phyloP scores from a whole-genome alignment of 495 filamentous ascomycete species.

The Talaromyces stipitatus region DNA sequence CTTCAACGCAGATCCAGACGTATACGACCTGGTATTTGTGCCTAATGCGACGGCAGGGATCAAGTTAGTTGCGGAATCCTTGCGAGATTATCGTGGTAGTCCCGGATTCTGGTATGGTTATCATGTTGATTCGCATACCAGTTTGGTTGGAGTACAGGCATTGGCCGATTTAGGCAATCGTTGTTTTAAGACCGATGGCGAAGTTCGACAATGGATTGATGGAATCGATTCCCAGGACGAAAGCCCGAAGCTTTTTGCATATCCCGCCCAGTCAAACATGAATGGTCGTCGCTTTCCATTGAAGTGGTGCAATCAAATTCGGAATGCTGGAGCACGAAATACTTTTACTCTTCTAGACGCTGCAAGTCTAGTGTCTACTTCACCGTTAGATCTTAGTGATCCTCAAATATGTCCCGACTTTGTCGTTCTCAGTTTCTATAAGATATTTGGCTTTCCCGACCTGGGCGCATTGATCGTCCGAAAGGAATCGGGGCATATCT shows the following conservation, averaged over 20 bases:
- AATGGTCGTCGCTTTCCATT: constrained; percentile 72
- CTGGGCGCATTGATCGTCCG: constrained; percentile 81
- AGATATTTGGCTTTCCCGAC: constrained; percentile 95
- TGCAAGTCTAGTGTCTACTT: constrained; percentile 73
- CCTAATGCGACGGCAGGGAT: constrained; percentile 88
- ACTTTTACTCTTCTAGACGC: constrained; percentile 80
- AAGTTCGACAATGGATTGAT: constrained; percentile 62
- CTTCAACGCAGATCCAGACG: constrained; percentile 75
- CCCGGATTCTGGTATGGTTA: constrained; percentile 74
- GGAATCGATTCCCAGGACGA: constrained; percentile 11
- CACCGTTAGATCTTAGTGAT: constrained; percentile 63
- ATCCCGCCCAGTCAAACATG: constrained; percentile 90
- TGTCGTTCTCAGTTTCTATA: constrained; percentile 85
- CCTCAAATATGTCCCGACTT: constrained; percentile 67
- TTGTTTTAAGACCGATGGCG: constrained; percentile 60
- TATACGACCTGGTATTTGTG: constrained; percentile 87
- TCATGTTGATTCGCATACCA: constrained; percentile 82
- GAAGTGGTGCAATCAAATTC: constrained; percentile 55
- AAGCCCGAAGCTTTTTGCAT: constrained; percentile 58
- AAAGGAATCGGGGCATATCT: constrained; percentile 54
- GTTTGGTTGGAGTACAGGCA: constrained; percentile 76
- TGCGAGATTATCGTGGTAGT: constrained; percentile 46
- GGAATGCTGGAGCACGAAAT: constrained; percentile 19
- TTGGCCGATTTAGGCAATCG: constrained; percentile 47
- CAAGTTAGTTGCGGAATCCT: constrained; percentile 72